Conservation (phyloP, 352 stramenopile species). For the Globisporangium megalacanthum region DNA sequence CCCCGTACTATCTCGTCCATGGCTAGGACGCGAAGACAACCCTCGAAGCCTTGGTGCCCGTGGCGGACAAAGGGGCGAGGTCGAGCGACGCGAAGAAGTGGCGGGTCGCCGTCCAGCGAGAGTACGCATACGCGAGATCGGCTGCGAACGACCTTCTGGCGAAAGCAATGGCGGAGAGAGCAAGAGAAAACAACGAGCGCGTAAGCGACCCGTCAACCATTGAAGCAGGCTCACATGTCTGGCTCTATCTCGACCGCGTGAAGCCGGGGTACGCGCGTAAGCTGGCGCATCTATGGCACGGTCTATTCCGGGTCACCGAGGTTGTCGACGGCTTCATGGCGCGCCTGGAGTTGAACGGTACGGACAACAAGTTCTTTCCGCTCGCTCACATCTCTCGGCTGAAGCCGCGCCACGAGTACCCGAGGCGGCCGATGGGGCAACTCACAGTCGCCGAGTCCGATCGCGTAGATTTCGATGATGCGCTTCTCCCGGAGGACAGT, state of each 20-base stretch:
- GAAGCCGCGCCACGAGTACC: too few species aligned
- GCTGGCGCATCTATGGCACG: too few species aligned
- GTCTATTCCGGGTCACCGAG: neutral
- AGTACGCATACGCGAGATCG: too few species aligned
- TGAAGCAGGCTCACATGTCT: slow-evolving; percentile 12
- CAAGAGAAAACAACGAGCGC: slow-evolving; percentile 1
- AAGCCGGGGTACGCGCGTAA: slow-evolving; percentile 10
- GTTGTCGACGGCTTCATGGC: neutral
- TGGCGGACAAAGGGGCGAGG: neutral
- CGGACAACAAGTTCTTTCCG: too few species aligned
- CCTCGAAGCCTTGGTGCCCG: neutral
- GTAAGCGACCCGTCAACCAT: neutral
- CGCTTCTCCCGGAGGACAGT: too few species aligned
- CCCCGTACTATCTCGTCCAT: slow-evolving; percentile 17
- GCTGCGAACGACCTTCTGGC: too few species aligned
- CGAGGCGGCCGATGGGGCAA: too few species aligned
- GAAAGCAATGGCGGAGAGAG: neutral
- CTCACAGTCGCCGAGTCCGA: too few species aligned
- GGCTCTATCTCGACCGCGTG: slow-evolving; percentile 20
- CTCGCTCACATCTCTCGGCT: too few species aligned
- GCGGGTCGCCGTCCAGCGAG: too few species aligned
- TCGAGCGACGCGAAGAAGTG: neutral
- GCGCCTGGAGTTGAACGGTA: too few species aligned
- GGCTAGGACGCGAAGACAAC: slow-evolving; percentile 14
- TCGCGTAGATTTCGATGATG: too few species aligned